Evolutionary conservation across 1,139 yeast species (phyloP).

Genomic region (Sugiyamaella japonica): DNA sequence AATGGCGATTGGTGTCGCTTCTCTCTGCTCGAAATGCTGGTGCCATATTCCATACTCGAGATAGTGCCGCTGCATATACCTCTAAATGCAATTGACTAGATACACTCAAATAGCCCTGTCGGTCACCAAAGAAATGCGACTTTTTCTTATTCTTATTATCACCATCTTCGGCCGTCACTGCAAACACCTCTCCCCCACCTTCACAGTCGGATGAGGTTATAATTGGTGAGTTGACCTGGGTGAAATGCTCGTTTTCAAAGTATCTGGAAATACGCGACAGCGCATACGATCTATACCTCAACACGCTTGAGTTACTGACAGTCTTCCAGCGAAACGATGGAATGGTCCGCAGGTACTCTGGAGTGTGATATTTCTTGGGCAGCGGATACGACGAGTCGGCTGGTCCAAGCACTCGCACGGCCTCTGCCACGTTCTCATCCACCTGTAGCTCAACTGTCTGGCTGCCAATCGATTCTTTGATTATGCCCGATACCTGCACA

Average conservation of each 20-base stretch:
- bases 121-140: constrained; percentile 56
- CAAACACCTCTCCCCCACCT: constrained; percentile 93
- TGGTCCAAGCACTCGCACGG: constrained; percentile 42
- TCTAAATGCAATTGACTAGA: constrained; percentile 92
- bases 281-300: constrained; percentile 70
- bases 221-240: constrained; percentile 81
- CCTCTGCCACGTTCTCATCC: constrained; percentile 28
- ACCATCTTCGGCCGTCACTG: constrained; percentile 41
- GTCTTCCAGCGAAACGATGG: constrained; percentile 85
- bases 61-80: constrained; percentile 68
- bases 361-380: constrained; percentile 73
- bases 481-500: constrained; percentile 47
- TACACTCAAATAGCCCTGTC: constrained; percentile 73
- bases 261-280: constrained; percentile 56
- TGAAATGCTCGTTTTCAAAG: constrained; percentile 55
- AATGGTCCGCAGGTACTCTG: constrained; percentile 62
- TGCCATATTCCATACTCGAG: constrained; percentile 82
- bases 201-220: constrained; percentile 92
- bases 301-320: constrained; percentile 58
- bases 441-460: constrained; percentile 53
- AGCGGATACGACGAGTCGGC: constrained; percentile 61
- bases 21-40: constrained; percentile 96
- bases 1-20: constrained; percentile 86
- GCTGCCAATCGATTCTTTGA: constrained; percentile 36
- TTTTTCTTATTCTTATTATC: no score